Evolutionary conservation across 2,329 filamentous ascomycete genomes (phyloP).

Genomic region (Aspergillus glaucus): DNA sequence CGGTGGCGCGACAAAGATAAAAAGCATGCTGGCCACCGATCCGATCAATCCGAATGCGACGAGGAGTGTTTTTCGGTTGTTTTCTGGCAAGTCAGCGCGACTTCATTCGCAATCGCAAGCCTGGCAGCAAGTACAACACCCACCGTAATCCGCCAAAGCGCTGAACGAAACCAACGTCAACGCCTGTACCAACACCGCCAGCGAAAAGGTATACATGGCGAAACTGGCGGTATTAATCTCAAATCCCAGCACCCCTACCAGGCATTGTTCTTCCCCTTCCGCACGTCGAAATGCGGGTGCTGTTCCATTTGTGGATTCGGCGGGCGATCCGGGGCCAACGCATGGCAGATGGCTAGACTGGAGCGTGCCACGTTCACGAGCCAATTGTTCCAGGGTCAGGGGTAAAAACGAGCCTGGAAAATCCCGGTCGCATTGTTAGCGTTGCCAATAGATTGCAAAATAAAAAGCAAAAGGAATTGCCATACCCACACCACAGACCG

Average conservation of each 20-base stretch:
- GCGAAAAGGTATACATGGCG: slow-evolving; percentile 66
- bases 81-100: slow-evolving; percentile 14
- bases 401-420: slow-evolving; percentile 75
- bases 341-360: slow-evolving; percentile 38
- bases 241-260: slow-evolving; percentile 26
- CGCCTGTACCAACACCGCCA: slow-evolving; percentile 79
- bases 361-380: slow-evolving; percentile 82
- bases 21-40: slow-evolving; percentile 75
- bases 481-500: slow-evolving; percentile 69
- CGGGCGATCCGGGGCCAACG: slow-evolving; percentile 19
- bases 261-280: slow-evolving; percentile 24
- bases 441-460: background rate
- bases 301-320: slow-evolving; percentile 7
- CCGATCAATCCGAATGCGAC: slow-evolving; percentile 74
- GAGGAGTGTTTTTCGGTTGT: slow-evolving; percentile 71
- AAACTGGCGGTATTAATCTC: slow-evolving; percentile 35
- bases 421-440: slow-evolving; percentile 1
- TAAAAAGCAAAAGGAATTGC: background rate
- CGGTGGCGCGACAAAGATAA: slow-evolving; percentile 68
- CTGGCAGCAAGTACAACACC: background rate
- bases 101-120: background rate
- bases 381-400: slow-evolving; percentile 85
- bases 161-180: slow-evolving; percentile 69
- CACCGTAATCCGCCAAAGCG: slow-evolving; percentile 67
- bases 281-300: slow-evolving; percentile 8